phyloP scores from a whole-genome alignment of 306 rosid species.

The Medicago ruthenica region DNA sequence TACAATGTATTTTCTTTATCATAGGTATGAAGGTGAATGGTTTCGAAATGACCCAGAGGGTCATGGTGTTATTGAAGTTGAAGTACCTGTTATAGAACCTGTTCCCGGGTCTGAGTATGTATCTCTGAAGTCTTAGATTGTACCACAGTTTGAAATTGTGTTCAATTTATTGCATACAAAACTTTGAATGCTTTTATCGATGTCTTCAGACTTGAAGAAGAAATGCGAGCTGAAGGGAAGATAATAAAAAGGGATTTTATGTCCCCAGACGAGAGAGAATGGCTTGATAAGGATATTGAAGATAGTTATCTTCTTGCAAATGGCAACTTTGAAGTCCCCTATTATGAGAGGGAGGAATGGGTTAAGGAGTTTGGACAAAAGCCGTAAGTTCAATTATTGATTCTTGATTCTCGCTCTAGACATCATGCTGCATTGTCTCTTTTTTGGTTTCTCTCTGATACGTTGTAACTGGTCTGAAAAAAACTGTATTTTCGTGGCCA shows the following conservation, averaged over 20 bases:
- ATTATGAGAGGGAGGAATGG: slow-evolving; percentile 85
- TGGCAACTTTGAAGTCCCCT: slow-evolving; percentile 68
- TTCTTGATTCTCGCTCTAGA: slow-evolving; percentile 15
- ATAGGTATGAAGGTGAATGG: slow-evolving; percentile 99
- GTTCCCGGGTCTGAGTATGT: slow-evolving; percentile 90
- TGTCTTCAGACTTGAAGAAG: slow-evolving; percentile 73
- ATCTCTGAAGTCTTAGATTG: slow-evolving; percentile 34
- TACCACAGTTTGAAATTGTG: slow-evolving; percentile 21
- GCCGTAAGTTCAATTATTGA: slow-evolving; percentile 66
- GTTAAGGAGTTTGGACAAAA: slow-evolving; percentile 64
- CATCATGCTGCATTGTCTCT: slow-evolving; percentile 30
- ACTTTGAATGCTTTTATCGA: slow-evolving; percentile 42
- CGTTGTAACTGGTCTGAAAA: slow-evolving; percentile 35
- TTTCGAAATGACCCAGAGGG: slow-evolving; percentile 87
- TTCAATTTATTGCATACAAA: slow-evolving; percentile 38
- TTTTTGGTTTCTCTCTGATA: slow-evolving; percentile 23
- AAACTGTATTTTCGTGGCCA: slow-evolving; percentile 50
- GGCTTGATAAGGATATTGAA: slow-evolving; percentile 98
- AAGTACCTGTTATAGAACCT: slow-evolving; percentile 87
- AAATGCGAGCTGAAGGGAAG: slow-evolving; percentile 90
- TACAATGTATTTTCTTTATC: slow-evolving; percentile 31
- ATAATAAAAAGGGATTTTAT: slow-evolving; percentile 77
- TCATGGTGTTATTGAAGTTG: slow-evolving; percentile 94
- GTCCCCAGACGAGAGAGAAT: slow-evolving; percentile 78
- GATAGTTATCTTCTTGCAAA: slow-evolving; percentile 68